Base-by-base conservation (phyloP, 2,329 filamentous ascomycete genomes). In the Monosporascus sp. region DNA sequence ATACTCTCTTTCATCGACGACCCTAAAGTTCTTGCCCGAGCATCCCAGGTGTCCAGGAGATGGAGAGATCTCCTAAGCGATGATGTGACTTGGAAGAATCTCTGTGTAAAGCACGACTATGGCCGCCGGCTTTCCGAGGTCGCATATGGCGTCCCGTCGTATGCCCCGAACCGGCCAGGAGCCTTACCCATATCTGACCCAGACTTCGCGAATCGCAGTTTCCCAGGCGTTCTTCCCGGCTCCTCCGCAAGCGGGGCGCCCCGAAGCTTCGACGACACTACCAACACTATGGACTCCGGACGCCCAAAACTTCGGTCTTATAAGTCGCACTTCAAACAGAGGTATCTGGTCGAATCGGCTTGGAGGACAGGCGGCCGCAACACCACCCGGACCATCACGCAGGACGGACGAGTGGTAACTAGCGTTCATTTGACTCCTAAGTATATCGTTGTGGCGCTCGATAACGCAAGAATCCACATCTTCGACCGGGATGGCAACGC, bases 391-490 rank as follows among this genome's bases (percentile, higher is more conserved):
- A 91, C 96, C 66, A 97, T 97, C 57, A 97, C 91, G 0, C 93
- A 96, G 51, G 94, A 99, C 66, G 93, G 95, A 62, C 93, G 94
- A 26, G 94, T 99, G 2, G 94, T 99, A 18, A 99, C 94, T 1
- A 97, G 92, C 66, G 73, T 99, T 52, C 93, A 99, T 69, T 74
- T 99, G 51, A 99, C 94, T 0, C 81, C 90, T 37, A 96, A 96
- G 69, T 97, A 97, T 73, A 97, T 99, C 65, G 91, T 99, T 48
- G 91, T 97, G 58, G 94, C 94, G 49, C 81, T 99, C 58, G 94
- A 99, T 75, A 99, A 97, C 71, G 93, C 94, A 38, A 96, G 95
- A 76, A 99, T 99, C 46, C 94, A 99, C 71, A 92, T 99, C 26
- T 99, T 97, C 68, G 90, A 97, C 69, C 92, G 91, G 1, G 85